These are phyloP conservation scores for Entomophthora muscae DNA, from an alignment of 371 early-diverging fungal species.

Conservation along the genomic window DNA sequence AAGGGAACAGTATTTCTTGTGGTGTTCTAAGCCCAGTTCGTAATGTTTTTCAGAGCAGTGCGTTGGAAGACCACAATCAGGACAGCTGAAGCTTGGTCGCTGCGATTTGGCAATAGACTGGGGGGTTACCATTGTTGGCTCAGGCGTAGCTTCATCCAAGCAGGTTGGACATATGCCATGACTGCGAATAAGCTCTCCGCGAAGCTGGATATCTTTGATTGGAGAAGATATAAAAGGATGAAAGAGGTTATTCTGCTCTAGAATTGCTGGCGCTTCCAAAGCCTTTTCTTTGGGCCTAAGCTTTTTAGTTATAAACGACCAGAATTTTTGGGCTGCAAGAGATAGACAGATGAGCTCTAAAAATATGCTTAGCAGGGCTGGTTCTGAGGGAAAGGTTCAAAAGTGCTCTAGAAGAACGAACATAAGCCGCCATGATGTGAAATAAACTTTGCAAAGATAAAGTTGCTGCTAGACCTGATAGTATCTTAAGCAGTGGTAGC, in stretches of 20 bases:
- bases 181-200: slow-evolving; percentile 38
- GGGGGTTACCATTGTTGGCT: slow-evolving; percentile 12
- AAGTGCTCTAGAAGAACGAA: neutral
- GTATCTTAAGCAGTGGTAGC: too few relatives aligned
- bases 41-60: slow-evolving; percentile 68
- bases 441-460: too few relatives aligned
- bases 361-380: neutral
- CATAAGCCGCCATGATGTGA: neutral
- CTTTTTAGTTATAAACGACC: neutral
- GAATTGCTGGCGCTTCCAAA: slow-evolving; percentile 1
- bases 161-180: slow-evolving; percentile 63
- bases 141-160: slow-evolving; percentile 13
- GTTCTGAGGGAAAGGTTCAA: neutral
- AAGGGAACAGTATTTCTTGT: slow-evolving; percentile 31
- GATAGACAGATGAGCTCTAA: neutral
- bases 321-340: neutral
- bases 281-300: neutral
- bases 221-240: slow-evolving; percentile 55
- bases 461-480: too few relatives aligned
- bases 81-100: slow-evolving; percentile 47
- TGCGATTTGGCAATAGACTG: slow-evolving; percentile 9
- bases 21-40: slow-evolving; percentile 31
- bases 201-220: slow-evolving; percentile 42
- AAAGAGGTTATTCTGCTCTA: slow-evolving; percentile 45
- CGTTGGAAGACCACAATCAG: slow-evolving; percentile 69